Evolutionary conservation across 1,284 basidiomycete species (phyloP), one percentile per base, ranked within the genome.

Genomic region (Ganoderma boninense): DNA sequence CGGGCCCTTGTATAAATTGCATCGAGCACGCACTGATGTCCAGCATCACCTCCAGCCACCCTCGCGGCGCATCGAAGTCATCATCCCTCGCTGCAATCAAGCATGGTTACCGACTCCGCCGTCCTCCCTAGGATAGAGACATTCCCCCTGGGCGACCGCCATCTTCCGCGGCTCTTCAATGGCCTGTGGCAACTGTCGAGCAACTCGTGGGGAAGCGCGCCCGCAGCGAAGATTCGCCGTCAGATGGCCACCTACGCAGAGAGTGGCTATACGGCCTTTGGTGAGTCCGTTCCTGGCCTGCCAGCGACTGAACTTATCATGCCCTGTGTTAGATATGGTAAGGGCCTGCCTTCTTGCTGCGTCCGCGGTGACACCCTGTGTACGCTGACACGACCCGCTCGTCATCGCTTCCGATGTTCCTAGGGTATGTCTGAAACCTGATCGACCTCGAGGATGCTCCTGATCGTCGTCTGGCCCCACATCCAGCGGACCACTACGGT

Each of bases 121-220:
- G 26, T 63, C 49, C 26, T 56, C 20, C 64, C 64, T 20, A 40
- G 64, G 49, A 42, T 40, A 40, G 72, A 72, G 54, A 86, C 86
- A 1, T 90, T 91, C 77, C 79, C 78, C 59, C 84, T 94, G 8
- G 93, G 92, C 4, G 85, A 88, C 5, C 86, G 89, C 75, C 79
- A 80, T 42, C 85, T 86, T 14, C 90, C 93, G 29, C 88, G 93
- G 65, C 79, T 95, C 62, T 94, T 90, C 87, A 89, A 87, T 11
- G 93, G 93, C 10, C 86, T 95, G 10, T 95, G 93, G 93, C 94
- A 95, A 74, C 87, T 95, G 46, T 94, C 93, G 18, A 91, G 90
- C 78, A 92, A 91, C 65, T 92, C 92, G 1, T 95, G 93, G 93
- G 93, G 94, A 20, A 91, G 88, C 62, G 91, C 92, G 0, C 84